Evolutionary conservation across 2,329 filamentous ascomycete species (phyloP).

Genomic region (Fusarium sp.): DNA sequence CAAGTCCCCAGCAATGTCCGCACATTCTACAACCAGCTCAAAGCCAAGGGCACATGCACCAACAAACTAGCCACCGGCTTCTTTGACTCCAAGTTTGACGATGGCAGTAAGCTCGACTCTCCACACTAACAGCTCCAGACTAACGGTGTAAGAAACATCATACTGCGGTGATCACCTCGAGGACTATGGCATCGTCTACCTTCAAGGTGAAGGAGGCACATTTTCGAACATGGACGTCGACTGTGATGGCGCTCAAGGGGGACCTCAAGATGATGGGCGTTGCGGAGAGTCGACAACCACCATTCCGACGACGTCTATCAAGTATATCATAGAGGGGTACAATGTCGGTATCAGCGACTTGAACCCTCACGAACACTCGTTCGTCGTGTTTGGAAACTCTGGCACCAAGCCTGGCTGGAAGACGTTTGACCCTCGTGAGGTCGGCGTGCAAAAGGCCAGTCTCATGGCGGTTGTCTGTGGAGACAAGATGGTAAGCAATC

Average conservation of each 20-base stretch:
- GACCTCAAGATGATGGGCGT: conserved; percentile 50
- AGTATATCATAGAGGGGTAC: conserved; percentile 49
- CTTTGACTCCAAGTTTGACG: conserved; percentile 18
- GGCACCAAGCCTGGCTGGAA: conserved; percentile 45
- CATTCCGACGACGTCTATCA: conserved; percentile 54
- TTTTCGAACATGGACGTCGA: conserved; percentile 69
- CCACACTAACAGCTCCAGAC: neutral
- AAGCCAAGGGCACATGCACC: conserved; percentile 12
- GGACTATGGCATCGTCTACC: conserved; percentile 42
- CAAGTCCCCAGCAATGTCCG: conserved; percentile 14
- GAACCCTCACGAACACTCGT: conserved; percentile 62
- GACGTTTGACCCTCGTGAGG: conserved; percentile 53
- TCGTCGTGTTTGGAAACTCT: conserved; percentile 65
- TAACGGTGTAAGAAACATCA: neutral
- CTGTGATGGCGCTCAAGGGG: conserved; percentile 62
- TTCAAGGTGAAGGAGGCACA: conserved; percentile 53
- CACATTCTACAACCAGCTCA: conserved; percentile 21
- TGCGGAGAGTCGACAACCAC: conserved; percentile 15
- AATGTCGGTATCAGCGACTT: conserved; percentile 55
- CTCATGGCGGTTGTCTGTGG: conserved; percentile 66
- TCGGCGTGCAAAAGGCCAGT: conserved; percentile 60
- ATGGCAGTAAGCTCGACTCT: conserved; percentile 3
- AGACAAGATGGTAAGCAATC: conserved; percentile 52
- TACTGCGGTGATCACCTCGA: conserved; percentile 4
- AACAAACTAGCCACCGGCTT: conserved; percentile 21